Base-by-base conservation (phyloP, 441 rosid species). In the Rhodomyrtus psidioides region DNA sequence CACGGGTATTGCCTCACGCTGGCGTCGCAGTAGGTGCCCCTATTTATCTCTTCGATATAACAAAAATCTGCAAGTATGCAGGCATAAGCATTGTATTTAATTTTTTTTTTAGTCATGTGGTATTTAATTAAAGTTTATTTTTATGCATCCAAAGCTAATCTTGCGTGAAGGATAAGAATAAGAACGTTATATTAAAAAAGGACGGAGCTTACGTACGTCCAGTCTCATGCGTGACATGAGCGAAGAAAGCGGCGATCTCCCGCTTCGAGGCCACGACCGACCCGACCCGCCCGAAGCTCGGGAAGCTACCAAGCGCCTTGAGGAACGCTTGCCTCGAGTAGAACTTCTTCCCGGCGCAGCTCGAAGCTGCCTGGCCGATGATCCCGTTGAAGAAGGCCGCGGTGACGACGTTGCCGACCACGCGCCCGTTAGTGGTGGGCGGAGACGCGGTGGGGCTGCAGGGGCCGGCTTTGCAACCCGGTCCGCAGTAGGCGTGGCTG, bases 191-290 rank as follows among this genome's bases (percentile, higher is more conserved):
- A 56, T 26, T 27, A 56, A 56, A 56, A 56, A 56, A 56, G 27
- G 60, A 56, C 27, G 26, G 55, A n/a, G 30, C 62, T 84, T 84
- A 84, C n/a, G n/a, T n/a, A n/a, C 86, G 82, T 53, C 82, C 86
- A 8, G 86, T 84, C 81, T 62, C 86, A 28, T 70, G 86, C 39
- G 56, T 84, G 86, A 53, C 86, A 7, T 84, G 86, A 84, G 82
- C 86, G 82, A 84, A 84, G 82, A 84, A 84, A 10, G 82, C 82
- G 8, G 86, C 86, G 46, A 84, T 84, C 46, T 84, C 86, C 49
- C 82, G 86, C 82, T 65, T 84, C 23, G 86, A 84, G 39, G 58
- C 75, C 9, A 6, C 34, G 3, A 39, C 75, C 5, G 85, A 39
- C 28, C 85, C 85, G 9, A 83, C 53, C 60, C 49, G 26, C 19